Evolutionary conservation across 2,329 filamentous ascomycete genomes (phyloP).

Genomic region (Aureobasidium sp.): DNA sequence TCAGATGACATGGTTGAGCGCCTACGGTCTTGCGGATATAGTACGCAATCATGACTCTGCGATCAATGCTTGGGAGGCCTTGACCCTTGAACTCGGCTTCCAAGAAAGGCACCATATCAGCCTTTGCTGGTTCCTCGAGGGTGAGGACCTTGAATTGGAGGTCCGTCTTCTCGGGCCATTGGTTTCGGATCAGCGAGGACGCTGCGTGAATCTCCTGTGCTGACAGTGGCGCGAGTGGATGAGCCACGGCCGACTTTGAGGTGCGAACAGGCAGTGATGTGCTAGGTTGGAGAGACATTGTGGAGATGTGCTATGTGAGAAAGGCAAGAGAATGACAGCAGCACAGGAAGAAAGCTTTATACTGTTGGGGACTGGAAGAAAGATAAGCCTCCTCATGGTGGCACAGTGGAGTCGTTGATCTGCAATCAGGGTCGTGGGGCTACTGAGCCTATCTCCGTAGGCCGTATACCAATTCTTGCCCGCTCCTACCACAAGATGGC

Average conservation of each 20-base stretch:
- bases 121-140: conserved; percentile 18
- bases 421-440: conserved; percentile 3
- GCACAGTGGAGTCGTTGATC: conserved; percentile 3
- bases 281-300: conserved; percentile 13
- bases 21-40: conserved; percentile 54
- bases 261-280: conserved; percentile 21
- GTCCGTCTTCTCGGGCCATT: conserved; percentile 50
- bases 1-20: no score
- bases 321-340: neutral
- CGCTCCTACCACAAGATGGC: neutral
- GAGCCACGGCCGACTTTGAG: conserved; percentile 27
- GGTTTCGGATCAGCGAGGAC: conserved; percentile 42
- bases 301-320: neutral
- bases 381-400: neutral
- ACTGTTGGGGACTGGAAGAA: neutral
- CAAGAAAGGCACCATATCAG: conserved; percentile 18
- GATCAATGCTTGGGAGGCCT: conserved; percentile 52
- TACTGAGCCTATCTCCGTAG: neutral
- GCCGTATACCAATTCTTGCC: conserved; percentile 1
- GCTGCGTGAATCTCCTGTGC: conserved; percentile 50
- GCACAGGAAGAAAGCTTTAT: neutral
- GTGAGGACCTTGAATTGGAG: conserved; percentile 63
- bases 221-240: conserved; percentile 55
- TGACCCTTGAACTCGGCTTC: conserved; percentile 26
- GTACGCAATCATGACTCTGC: conserved; percentile 52